Conservation (phyloP, 2,329 filamentous ascomycete species). For the Chaetomium sp. region DNA sequence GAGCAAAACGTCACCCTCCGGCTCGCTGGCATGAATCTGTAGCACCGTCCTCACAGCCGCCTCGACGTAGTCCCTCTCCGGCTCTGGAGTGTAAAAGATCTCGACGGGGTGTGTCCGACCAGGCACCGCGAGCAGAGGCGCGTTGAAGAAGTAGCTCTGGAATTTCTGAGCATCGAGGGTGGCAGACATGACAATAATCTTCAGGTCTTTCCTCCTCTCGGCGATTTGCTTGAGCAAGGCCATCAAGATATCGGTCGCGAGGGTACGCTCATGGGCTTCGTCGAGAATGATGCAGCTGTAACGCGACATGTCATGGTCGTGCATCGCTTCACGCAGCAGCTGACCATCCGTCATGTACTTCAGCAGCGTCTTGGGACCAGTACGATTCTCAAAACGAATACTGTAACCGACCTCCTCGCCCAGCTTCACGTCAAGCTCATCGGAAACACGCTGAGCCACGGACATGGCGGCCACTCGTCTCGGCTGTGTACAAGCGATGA, state of each 20-base stretch:
- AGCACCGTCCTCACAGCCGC: slow-evolving; percentile 89
- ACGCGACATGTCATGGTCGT: slow-evolving; percentile 82
- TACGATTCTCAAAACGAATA: slow-evolving; percentile 97
- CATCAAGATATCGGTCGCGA: slow-evolving; percentile 97
- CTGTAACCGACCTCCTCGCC: slow-evolving; percentile 97
- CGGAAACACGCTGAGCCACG: slow-evolving; percentile 92
- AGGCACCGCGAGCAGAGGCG: slow-evolving; percentile 86
- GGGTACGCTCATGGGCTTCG: slow-evolving; percentile 94
- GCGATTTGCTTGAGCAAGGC: slow-evolving; percentile 89
- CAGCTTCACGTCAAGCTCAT: slow-evolving; percentile 89
- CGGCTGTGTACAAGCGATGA: slow-evolving; percentile 95
- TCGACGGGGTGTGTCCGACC: slow-evolving; percentile 95
- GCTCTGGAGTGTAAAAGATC: slow-evolving; percentile 96
- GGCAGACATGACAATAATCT: slow-evolving; percentile 98
- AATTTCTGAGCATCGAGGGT: slow-evolving; percentile 98
- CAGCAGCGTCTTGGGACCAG: slow-evolving; percentile 77
- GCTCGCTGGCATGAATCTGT: slow-evolving; percentile 91
- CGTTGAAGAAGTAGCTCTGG: slow-evolving; percentile 92
- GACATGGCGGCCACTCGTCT: slow-evolving; percentile 98
- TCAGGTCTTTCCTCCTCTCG: slow-evolving; percentile 74
- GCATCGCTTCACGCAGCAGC: slow-evolving; percentile 91
- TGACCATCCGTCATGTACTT: slow-evolving; percentile 99
- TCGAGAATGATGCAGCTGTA: slow-evolving; percentile 99
- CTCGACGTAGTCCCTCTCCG: slow-evolving; percentile 94
- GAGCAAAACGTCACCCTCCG: slow-evolving; percentile 84